Base-by-base conservation (phyloP, 2,329 filamentous ascomycete species). In the Lachnellula arida region DNA sequence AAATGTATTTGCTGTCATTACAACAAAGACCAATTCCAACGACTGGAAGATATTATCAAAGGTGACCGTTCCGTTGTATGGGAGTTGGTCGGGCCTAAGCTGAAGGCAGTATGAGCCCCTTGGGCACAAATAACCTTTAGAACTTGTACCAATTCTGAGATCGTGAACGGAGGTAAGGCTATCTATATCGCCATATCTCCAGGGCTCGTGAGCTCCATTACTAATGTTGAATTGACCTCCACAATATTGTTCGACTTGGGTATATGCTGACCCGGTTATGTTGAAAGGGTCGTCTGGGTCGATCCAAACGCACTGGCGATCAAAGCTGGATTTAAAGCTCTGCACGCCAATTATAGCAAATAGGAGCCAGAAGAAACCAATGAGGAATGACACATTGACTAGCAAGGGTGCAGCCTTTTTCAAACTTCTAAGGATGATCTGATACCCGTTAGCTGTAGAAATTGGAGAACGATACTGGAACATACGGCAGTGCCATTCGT, bases 1-100 rank as follows among this genome's bases (percentile, higher is more conserved):
- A 72, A 95, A 99, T 0, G 94, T 99, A 70, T 99, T 99, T 49
- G 91, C 93, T 66, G 91, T 96, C 90, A 99, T 99, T 68, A 99
- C 87, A 51, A 99, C 91, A 68, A 99, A 99, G 2, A 99, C 92
- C 56, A 97, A 78, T 73, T 99, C 91, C 51, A 97, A 75, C 0
- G 92, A 97, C 61, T 97, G 86, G 32, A 90, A 74, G 42, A 99
- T 95, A 69, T 97, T 93, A 75, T 99, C 94, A 68, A 97, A 99
- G 70, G 87, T 95, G 65, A 97, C 81, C 0, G 94, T 99, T 51
- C 84, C 85, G 65, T 89, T 90, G 71, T 83, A 91, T 0, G 94
- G 94, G 66, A 67, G 65, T 32, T 61, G 51, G 9, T 62, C 22
- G 89, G 59, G 96, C 2, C 74, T 68, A 57, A 86, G 84, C 72